Percentiles rank a stretch among this genome's conserved stretches.
Conservation (phyloP, 1,139 yeast genomes). For the Hyphopichia khmerensis region DNA sequence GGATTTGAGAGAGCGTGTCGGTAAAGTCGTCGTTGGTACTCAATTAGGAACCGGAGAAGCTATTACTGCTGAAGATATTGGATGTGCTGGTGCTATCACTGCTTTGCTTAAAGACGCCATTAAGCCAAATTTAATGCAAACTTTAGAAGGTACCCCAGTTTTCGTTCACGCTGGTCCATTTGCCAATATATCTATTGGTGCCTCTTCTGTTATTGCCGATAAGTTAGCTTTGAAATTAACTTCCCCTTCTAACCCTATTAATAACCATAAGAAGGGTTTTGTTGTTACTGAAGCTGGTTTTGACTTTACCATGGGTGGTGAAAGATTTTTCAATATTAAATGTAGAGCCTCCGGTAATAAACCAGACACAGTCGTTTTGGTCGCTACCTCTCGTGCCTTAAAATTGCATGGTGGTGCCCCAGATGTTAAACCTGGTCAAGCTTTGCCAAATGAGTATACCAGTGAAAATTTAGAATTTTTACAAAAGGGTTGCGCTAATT, state of each 20-base stretch:
- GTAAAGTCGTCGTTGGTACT: conserved; percentile 69
- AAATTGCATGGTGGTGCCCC: conserved; percentile 85
- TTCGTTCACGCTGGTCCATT: conserved; percentile 86
- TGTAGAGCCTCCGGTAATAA: conserved; percentile 71
- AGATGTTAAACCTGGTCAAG: conserved; percentile 78
- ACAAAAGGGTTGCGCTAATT: conserved; percentile 64
- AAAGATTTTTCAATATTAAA: conserved; percentile 76
- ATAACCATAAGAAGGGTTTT: conserved; percentile 52
- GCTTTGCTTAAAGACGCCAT: conserved; percentile 79
- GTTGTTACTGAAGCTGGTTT: conserved; percentile 87
- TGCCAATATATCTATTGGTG: conserved; percentile 84
- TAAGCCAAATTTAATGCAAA: conserved; percentile 82
- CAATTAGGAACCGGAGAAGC: conserved; percentile 58
- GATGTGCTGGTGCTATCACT: conserved; percentile 79
- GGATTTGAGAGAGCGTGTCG: conserved; percentile 70
- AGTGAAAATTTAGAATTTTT: conserved; percentile 67
- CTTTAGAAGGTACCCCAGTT: conserved; percentile 82
- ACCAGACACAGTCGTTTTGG: conserved; percentile 75
- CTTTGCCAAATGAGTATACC: conserved; percentile 65
- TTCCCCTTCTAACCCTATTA: conserved; percentile 46
- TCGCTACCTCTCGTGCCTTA: conserved; percentile 78
- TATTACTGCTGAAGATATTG: conserved; percentile 75
- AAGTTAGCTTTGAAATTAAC: conserved; percentile 66
- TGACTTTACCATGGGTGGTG: conserved; percentile 89
- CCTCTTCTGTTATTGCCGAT: conserved; percentile 79